Conservation (phyloP, 495 filamentous ascomycete genomes). For the Talaromyces nanjingensis region DNA sequence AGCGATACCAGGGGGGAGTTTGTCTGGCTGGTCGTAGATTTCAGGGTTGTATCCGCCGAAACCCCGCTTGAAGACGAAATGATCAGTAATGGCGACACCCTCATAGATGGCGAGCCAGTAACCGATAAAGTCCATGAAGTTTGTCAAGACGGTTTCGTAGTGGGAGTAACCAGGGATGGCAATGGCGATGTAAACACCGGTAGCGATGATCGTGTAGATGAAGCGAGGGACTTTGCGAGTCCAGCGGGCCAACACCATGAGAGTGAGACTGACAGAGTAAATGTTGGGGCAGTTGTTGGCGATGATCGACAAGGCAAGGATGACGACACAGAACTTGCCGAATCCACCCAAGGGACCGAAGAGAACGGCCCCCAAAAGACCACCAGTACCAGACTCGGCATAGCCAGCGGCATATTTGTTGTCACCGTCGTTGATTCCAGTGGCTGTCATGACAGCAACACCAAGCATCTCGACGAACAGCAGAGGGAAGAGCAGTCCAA, state of each 20-base stretch:
- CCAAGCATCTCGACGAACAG: conserved; percentile 76
- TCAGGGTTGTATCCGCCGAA: conserved; percentile 55
- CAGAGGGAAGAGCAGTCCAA: conserved; percentile 63
- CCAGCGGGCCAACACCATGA: conserved; percentile 62
- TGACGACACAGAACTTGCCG: conserved; percentile 75
- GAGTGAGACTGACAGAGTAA: conserved; percentile 70
- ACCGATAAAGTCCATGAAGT: conserved; percentile 73
- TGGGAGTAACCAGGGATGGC: conserved; percentile 70
- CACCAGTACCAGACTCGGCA: conserved; percentile 54
- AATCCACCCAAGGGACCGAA: conserved; percentile 62
- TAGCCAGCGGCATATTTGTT: conserved; percentile 59
- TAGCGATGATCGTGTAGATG: conserved; percentile 65
- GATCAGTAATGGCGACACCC: conserved; percentile 63
- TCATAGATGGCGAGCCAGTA: conserved; percentile 86
- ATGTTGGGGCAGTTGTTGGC: conserved; percentile 88
- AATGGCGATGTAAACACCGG: conserved; percentile 65
- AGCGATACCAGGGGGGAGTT: conserved; percentile 65
- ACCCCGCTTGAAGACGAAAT: conserved; percentile 68
- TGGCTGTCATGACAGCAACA: conserved; percentile 63
- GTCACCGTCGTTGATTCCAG: conserved; percentile 36
- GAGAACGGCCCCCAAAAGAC: conserved; percentile 62
- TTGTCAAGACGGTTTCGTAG: conserved; percentile 64
- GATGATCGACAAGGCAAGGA: conserved; percentile 73
- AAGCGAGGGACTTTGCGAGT: conserved; percentile 69
- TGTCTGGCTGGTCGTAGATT: conserved; percentile 50